These are phyloP conservation scores for Pyrenochaeta sp. DNA, from an alignment of 2,329 filamentous ascomycete genomes.

Conservation along the genomic window DNA sequence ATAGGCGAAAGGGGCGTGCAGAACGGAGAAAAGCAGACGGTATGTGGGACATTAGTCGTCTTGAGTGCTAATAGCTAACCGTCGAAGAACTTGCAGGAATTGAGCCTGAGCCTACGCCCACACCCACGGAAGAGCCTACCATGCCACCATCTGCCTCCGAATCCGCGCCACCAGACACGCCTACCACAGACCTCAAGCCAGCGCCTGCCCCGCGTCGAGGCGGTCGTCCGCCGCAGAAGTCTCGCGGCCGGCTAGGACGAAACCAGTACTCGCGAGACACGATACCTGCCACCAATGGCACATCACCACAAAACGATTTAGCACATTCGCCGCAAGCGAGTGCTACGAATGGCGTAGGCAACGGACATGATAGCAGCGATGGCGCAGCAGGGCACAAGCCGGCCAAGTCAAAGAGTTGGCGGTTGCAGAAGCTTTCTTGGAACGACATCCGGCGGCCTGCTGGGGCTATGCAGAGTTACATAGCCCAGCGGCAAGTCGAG, in stretches of 20 bases:
- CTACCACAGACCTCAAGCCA: slow-evolving; percentile 36
- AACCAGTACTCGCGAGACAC: slow-evolving; percentile 51
- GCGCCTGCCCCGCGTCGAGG: slow-evolving; percentile 42
- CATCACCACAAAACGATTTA: slow-evolving; percentile 41
- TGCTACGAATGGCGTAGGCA: slow-evolving; percentile 43
- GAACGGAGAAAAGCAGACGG: slow-evolving; percentile 84
- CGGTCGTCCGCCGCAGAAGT: slow-evolving; percentile 46
- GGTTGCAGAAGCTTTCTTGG: slow-evolving; percentile 73
- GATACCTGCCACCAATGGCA: slow-evolving; percentile 43
- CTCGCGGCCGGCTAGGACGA: slow-evolving; percentile 45
- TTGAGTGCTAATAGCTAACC: slow-evolving; percentile 27
- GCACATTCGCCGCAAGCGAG: slow-evolving; percentile 43
- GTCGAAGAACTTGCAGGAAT: slow-evolving; percentile 37
- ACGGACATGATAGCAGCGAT: slow-evolving; percentile 62
- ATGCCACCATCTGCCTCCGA: slow-evolving; percentile 32
- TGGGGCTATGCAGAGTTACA: slow-evolving; percentile 86
- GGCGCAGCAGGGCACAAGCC: slow-evolving; percentile 63
- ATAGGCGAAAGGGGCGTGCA: slow-evolving; percentile 81
- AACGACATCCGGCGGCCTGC: slow-evolving; percentile 88
- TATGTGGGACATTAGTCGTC: slow-evolving; percentile 52
- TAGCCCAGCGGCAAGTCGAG: slow-evolving; percentile 86
- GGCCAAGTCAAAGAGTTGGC: slow-evolving; percentile 67
- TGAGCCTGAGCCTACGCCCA: slow-evolving; percentile 33
- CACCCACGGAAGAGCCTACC: slow-evolving; percentile 37
- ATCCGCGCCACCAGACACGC: slow-evolving; percentile 36